Percentiles rank a stretch among this genome's conserved stretches.
These are phyloP conservation scores for Mortierella sp. DNA, from an alignment of 371 early-diverging fungal species.

Conservation along the genomic window DNA sequence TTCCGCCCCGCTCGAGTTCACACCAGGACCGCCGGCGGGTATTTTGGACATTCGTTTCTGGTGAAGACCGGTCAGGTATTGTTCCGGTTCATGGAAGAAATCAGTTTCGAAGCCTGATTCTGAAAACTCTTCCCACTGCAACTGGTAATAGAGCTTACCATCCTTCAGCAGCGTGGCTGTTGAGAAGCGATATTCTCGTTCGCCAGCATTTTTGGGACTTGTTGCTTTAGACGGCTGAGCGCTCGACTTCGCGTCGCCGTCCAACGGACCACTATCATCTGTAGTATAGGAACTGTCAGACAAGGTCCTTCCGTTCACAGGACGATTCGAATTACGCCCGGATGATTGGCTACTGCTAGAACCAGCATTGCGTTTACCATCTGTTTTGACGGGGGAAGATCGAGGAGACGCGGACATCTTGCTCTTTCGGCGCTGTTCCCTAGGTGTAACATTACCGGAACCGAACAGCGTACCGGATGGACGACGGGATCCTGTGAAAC, in stretches of 20 bases:
- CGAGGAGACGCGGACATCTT: conserved; percentile 22
- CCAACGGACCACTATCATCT: conserved; percentile 40
- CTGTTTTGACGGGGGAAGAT: conserved; percentile 22
- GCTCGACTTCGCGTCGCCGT: conserved; percentile 1
- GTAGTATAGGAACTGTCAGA: conserved; percentile 56
- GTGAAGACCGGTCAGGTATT: conserved; percentile 51
- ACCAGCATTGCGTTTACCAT: conserved; percentile 45
- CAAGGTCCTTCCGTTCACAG: conserved; percentile 23
- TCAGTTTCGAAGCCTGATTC: conserved; percentile 42
- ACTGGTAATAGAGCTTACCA: conserved; percentile 59
- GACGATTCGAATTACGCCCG: conserved; percentile 26
- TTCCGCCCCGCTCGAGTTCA: conserved; percentile 22
- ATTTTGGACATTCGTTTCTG: conserved; percentile 53
- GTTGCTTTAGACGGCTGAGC: conserved; percentile 5
- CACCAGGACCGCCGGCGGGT: conserved; percentile 26
- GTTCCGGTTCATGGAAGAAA: conserved; percentile 52
- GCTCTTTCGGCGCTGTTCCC: conserved; percentile 51
- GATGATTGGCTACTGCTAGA: background rate
- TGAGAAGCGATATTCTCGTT: conserved; percentile 52
- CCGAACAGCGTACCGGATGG: conserved; percentile 37
- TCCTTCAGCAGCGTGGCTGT: conserved; percentile 57
- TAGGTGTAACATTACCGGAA: conserved; percentile 40
- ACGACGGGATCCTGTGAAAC: conserved; percentile 35
- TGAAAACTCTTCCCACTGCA: conserved; percentile 53
- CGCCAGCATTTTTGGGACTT: conserved; percentile 45